A percentile compares a stretch with the other conserved stretches of the same genome.
phyloP scores from a whole-genome alignment of 2,329 filamentous ascomycete species.

The Hypoxylon rubiginosum region DNA sequence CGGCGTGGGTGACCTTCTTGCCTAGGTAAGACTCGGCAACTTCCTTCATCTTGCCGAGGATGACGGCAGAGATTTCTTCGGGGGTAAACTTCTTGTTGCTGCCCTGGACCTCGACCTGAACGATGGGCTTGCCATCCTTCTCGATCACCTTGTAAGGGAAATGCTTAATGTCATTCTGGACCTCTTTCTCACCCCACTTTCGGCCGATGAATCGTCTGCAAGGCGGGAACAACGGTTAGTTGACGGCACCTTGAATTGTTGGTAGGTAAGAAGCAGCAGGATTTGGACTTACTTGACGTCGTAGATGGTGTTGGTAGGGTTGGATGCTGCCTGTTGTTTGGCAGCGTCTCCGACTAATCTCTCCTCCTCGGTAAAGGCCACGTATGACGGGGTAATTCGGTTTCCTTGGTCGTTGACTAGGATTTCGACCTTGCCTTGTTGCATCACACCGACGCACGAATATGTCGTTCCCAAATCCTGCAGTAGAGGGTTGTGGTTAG shows the following conservation, averaged over 20 bases:
- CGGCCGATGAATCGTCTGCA: constrained; percentile 84
- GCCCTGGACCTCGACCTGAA: constrained; percentile 79
- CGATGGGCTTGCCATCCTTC: constrained; percentile 90
- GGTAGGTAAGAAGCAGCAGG: not conserved
- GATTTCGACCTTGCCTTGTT: constrained; percentile 95
- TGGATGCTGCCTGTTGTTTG: constrained; percentile 92
- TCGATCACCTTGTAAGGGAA: constrained; percentile 95
- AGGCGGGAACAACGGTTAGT: constrained; percentile 52
- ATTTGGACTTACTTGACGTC: constrained; percentile 82
- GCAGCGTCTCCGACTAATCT: constrained; percentile 96
- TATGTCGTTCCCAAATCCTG: constrained; percentile 89
- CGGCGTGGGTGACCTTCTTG: constrained; percentile 86
- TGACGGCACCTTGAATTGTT: constrained; percentile 41
- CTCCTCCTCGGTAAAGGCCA: constrained; percentile 97
- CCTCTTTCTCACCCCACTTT: constrained; percentile 85
- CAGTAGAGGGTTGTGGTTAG: constrained; percentile 13
- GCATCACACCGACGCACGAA: constrained; percentile 95
- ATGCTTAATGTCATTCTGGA: constrained; percentile 96
- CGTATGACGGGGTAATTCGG: constrained; percentile 95
- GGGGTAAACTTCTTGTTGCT: constrained; percentile 80
- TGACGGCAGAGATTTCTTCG: constrained; percentile 85
- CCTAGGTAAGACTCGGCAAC: constrained; percentile 83
- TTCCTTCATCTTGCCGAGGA: constrained; percentile 88
- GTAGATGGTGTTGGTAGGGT: constrained; percentile 82
- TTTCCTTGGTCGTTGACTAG: constrained; percentile 97